Percentiles rank a stretch among this genome's conserved stretches.
Conservation (phyloP, 2,329 filamentous ascomycete genomes). For the Pseudogymnoascus sp. region DNA sequence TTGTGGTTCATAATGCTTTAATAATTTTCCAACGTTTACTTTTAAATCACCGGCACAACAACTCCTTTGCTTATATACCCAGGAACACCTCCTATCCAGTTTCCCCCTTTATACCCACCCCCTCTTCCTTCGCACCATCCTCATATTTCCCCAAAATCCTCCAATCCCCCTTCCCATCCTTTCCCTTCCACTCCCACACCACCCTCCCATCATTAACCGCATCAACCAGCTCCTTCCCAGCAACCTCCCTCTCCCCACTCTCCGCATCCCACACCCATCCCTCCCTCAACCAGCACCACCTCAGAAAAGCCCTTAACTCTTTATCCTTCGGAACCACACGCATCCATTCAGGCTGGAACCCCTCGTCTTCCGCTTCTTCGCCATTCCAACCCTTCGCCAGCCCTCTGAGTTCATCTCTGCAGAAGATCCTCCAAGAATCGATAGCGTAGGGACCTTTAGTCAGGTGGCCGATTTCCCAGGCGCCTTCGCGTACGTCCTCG, state of each 20-base stretch:
- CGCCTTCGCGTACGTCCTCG: conserved; percentile 27
- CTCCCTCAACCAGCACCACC: conserved; percentile 88
- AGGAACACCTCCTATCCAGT: neutral
- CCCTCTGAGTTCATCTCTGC: conserved; percentile 67
- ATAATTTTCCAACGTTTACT: neutral
- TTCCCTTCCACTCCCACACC: conserved; percentile 26
- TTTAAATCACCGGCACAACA: neutral
- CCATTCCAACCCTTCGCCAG: conserved; percentile 61
- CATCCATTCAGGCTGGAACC: conserved; percentile 86
- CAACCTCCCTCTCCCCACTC: conserved; percentile 55
- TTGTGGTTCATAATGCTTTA: neutral
- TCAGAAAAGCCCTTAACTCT: conserved; percentile 76
- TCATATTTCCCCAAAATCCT: neutral
- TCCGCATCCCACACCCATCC: conserved; percentile 73
- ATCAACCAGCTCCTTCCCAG: conserved; percentile 45
- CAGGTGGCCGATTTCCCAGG: conserved; percentile 81
- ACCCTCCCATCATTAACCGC: conserved; percentile 54
- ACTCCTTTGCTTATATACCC: neutral
- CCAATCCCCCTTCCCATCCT: conserved; percentile 1
- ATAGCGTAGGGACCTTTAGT: conserved; percentile 76
- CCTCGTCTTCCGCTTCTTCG: conserved; percentile 34
- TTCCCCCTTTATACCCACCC: neutral
- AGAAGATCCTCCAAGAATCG: conserved; percentile 92
- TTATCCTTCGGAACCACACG: conserved; percentile 76
- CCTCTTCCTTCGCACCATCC: neutral